Percentiles rank a stretch among this genome's conserved stretches.
Conservation (phyloP, 352 stramenopile species). For the Pythium sukuiense region DNA sequence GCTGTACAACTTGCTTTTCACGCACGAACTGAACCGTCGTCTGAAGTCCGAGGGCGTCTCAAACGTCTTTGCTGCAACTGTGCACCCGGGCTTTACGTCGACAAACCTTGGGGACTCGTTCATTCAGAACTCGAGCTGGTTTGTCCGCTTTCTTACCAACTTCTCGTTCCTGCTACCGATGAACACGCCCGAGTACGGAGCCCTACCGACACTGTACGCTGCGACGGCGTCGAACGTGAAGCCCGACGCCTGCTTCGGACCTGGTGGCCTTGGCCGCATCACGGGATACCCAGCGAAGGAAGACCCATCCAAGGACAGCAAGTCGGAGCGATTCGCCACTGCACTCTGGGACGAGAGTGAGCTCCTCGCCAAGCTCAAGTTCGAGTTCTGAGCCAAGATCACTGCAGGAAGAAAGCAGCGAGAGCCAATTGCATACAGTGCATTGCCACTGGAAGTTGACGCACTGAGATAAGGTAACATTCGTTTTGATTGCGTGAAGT, state of each 20-base stretch:
- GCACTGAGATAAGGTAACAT: constrained; percentile 1
- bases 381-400: constrained; percentile 26
- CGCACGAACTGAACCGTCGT: constrained; percentile 40
- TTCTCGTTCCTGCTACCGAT: constrained; percentile 29
- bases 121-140: constrained; percentile 14
- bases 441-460: constrained; percentile 26
- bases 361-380: constrained; percentile 28
- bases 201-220: constrained; percentile 44
- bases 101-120: constrained; percentile 38
- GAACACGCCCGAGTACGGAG: constrained; percentile 43
- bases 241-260: constrained; percentile 36
- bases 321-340: constrained; percentile 29
- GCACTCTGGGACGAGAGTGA: constrained; percentile 50
- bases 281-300: constrained; percentile 42
- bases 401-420: too few species aligned
- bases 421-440: too few species aligned
- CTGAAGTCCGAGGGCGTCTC: constrained; percentile 28
- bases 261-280: constrained; percentile 27
- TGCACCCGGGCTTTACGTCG: constrained; percentile 37
- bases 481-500: neutral
- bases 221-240: constrained; percentile 33
- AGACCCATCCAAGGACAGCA: constrained; percentile 29
- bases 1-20: constrained; percentile 55
- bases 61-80: constrained; percentile 24
- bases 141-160: neutral